These are phyloP conservation scores for Bipolaris sorokiniana DNA, from an alignment of 2,329 filamentous ascomycete genomes.

Conservation along the genomic window DNA sequence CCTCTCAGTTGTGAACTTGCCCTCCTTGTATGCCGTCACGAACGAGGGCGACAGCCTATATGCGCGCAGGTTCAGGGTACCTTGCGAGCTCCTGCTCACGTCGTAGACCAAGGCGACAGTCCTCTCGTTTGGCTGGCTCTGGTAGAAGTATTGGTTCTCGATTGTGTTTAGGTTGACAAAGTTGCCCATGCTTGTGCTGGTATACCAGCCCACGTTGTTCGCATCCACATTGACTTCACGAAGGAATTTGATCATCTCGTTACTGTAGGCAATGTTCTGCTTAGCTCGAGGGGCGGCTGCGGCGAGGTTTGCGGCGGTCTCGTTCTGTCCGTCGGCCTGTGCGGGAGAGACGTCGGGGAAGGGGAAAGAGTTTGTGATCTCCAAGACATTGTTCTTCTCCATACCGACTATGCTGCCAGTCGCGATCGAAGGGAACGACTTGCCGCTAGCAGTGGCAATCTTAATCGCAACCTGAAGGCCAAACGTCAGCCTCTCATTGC, in stretches of 20 bases:
- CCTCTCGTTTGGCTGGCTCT: constrained; percentile 86
- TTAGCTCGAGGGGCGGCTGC: constrained; percentile 91
- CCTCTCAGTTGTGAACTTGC: constrained; percentile 96
- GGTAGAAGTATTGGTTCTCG: constrained; percentile 98
- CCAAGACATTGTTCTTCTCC: constrained; percentile 79
- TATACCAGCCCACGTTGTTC: constrained; percentile 98
- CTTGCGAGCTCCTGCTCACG: constrained; percentile 92
- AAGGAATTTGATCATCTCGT: constrained; percentile 95
- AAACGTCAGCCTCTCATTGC: constrained; percentile 25
- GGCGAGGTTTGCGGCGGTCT: constrained; percentile 63
- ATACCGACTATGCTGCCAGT: constrained; percentile 93
- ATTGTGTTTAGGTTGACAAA: constrained; percentile 94
- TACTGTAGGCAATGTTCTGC: constrained; percentile 85
- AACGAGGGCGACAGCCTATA: constrained; percentile 89
- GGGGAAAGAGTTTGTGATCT: constrained; percentile 94
- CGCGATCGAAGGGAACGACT: constrained; percentile 84
- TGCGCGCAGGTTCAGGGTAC: constrained; percentile 84
- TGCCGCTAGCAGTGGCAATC: constrained; percentile 93
- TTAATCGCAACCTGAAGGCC: constrained; percentile 86
- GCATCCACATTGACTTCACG: constrained; percentile 98
- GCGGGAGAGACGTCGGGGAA: constrained; percentile 83
- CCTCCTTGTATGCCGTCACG: constrained; percentile 92
- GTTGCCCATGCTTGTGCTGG: constrained; percentile 97
- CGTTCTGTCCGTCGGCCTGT: constrained; percentile 54
- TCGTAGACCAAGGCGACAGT: constrained; percentile 93